Base-by-base conservation (phyloP, 768 basidiomycete genomes). In the Saitozyma sp. region DNA sequence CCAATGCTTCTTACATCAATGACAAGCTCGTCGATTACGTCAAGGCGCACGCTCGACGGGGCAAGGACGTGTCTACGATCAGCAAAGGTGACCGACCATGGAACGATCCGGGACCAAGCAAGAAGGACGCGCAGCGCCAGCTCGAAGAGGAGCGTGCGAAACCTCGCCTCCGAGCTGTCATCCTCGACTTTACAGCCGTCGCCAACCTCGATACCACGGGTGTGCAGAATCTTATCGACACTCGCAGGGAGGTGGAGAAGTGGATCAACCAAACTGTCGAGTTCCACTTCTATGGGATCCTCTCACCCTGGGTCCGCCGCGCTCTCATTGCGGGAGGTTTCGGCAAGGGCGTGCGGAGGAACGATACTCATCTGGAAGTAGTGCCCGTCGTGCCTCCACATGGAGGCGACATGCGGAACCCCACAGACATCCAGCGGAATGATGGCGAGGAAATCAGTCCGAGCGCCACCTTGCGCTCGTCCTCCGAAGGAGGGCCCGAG, bases 251-350 rank as follows among this genome's bases (percentile, higher is more conserved):
- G 78, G 84, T 97, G 16, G 92, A 97, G 76, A 85, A 86, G 70
- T 97, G 90, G 89, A 84, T 87, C 9, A 85, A 92, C 70, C 84
- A 83, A 63, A 83, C 86, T 4, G 73, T 82, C 41, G 77, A 92
- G 85, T 98, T 96, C 84, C 95, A 98, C 82, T 99, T 99, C 77
- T 89, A 91, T 5, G 86, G 89, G 42, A 83, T 97, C 42, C 85
- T 94, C 58, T 92, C 91, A 0, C 92, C 92, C 0, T 99, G 94
- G 95, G 90, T 92, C 62, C 86, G 89, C 59, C 89, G 94, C 55
- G 90, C 91, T 6, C 61, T 76, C 29, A 70, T 79, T 41, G 91
- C 93, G 5, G 94, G 89, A 62, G 92, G 92, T 2, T 98, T 98
- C 75, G 95, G 95, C 8, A 83, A 83, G 17, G 89, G 91, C 16